Evolutionary conservation across 1,284 basidiomycete species (phyloP).

Genomic region (Heterobasidion irregulare): DNA sequence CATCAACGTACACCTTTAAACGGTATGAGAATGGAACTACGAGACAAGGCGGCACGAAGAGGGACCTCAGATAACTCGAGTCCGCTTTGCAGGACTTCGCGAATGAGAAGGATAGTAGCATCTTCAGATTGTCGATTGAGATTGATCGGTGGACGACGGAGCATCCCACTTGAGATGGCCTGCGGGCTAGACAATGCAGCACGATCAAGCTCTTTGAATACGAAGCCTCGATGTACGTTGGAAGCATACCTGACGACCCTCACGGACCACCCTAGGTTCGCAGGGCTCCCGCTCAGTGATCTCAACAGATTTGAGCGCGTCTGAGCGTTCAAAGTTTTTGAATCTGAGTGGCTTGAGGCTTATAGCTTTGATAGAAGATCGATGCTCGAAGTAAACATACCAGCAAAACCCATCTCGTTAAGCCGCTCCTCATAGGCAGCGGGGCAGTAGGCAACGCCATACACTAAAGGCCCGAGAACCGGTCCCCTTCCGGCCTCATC

Average conservation of each 20-base stretch:
- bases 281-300: slow-evolving; percentile 56
- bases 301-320: slow-evolving; percentile 57
- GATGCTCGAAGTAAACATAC: slow-evolving; percentile 24
- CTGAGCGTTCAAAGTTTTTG: slow-evolving; percentile 80
- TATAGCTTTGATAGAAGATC: not conserved
- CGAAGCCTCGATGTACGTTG: not conserved
- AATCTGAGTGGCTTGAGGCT: slow-evolving; percentile 45
- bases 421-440: slow-evolving; percentile 68
- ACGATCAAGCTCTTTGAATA: not conserved
- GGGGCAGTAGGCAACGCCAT: slow-evolving; percentile 92
- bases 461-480: slow-evolving; percentile 91
- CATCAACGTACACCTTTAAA: slow-evolving; percentile 87
- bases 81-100: slow-evolving; percentile 72
- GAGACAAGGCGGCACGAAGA: not conserved
- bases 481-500: slow-evolving; percentile 97
- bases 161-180: slow-evolving; percentile 89
- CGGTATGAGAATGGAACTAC: not conserved
- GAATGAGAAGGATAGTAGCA: slow-evolving; percentile 85
- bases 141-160: slow-evolving; percentile 77
- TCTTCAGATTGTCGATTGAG: slow-evolving; percentile 91
- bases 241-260: slow-evolving; percentile 59
- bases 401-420: slow-evolving; percentile 84
- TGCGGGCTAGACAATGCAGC: slow-evolving; percentile 57
- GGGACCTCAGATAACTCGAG: slow-evolving; percentile 76
- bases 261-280: slow-evolving; percentile 77